Percentiles rank a stretch among this genome's conserved stretches.
Evolutionary conservation across 176 grass and related monocot genomes (phyloP).

Genomic region (Oryza glumipatula): DNA sequence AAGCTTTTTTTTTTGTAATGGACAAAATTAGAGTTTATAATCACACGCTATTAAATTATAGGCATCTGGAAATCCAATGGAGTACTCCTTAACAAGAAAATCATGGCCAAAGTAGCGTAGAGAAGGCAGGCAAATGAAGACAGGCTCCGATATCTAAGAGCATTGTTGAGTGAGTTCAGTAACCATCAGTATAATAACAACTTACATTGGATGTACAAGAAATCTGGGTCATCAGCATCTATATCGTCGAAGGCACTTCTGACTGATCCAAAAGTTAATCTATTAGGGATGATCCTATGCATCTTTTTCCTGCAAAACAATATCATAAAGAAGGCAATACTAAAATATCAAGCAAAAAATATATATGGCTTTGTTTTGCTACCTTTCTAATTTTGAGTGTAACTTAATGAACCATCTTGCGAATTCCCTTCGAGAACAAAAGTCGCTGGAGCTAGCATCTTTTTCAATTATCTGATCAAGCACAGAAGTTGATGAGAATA

Average conservation of each 20-base stretch:
- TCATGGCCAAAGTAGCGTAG: not conserved
- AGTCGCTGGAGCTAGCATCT: slow-evolving; percentile 63
- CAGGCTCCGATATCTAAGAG: not conserved
- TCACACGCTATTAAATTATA: not conserved
- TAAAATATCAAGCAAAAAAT: not conserved
- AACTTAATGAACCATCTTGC: slow-evolving; percentile 93
- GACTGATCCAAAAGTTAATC: slow-evolving; percentile 49
- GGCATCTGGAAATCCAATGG: not conserved
- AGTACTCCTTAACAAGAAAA: slow-evolving; percentile 20
- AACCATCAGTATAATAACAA: slow-evolving; percentile 27
- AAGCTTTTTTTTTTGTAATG: slow-evolving; percentile 57
- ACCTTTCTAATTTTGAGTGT: slow-evolving; percentile 86
- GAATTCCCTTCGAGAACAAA: slow-evolving; percentile 88
- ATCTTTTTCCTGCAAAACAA: slow-evolving; percentile 68
- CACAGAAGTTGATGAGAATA: slow-evolving; percentile 21
- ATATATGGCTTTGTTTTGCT: slow-evolving; percentile 10
- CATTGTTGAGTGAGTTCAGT: slow-evolving; percentile 20
- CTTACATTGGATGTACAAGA: slow-evolving; percentile 97
- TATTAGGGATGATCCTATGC: slow-evolving; percentile 62
- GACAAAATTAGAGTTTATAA: slow-evolving; percentile 24
- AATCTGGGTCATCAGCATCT: slow-evolving; percentile 70
- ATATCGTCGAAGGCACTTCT: slow-evolving; percentile 82
- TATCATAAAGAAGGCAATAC: slow-evolving; percentile 22
- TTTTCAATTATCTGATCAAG: slow-evolving; percentile 80
- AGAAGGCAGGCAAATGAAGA: not conserved